A percentile compares a stretch with the other conserved stretches of the same genome.
Conservation (phyloP, 441 rosid species). For the Erodium moschatum region DNA sequence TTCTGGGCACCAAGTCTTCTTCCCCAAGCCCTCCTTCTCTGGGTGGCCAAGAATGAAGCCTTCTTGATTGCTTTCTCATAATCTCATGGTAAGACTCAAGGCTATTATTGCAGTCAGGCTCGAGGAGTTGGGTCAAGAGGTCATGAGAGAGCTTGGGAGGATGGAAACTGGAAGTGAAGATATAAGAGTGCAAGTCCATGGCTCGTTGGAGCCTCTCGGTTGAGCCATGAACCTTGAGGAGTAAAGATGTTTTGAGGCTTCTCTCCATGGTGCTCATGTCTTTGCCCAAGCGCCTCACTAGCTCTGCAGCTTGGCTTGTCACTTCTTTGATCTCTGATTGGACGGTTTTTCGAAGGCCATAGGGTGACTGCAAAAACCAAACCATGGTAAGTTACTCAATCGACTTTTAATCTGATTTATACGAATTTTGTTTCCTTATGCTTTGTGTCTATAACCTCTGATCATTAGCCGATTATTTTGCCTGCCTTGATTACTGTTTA, state of each 20-base stretch:
- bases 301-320: conserved; percentile 45
- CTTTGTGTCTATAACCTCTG: background rate
- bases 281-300: conserved; percentile 41
- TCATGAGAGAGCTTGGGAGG: conserved; percentile 26
- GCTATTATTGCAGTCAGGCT: conserved; percentile 13
- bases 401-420: background rate
- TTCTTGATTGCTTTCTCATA: conserved; percentile 52
- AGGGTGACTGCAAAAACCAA: conserved; percentile 39
- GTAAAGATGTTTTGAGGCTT: conserved; percentile 28
- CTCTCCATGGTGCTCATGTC: conserved; percentile 41
- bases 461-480: background rate
- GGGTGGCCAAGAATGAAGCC: conserved; percentile 54
- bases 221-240: conserved; percentile 45
- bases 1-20: conserved; percentile 33
- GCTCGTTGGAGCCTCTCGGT: conserved; percentile 41
- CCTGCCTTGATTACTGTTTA: background rate
- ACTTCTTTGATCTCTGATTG: conserved; percentile 41
- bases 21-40: conserved; percentile 32
- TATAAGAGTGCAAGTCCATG: conserved; percentile 44
- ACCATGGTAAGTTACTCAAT: background rate
- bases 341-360: conserved; percentile 41
- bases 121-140: conserved; percentile 16
- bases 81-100: conserved; percentile 40
- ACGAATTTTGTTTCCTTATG: background rate
- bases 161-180: conserved; percentile 29